Evolutionary conservation across 306 rosid genomes (phyloP).

Genomic region (Glycine tomentella): DNA sequence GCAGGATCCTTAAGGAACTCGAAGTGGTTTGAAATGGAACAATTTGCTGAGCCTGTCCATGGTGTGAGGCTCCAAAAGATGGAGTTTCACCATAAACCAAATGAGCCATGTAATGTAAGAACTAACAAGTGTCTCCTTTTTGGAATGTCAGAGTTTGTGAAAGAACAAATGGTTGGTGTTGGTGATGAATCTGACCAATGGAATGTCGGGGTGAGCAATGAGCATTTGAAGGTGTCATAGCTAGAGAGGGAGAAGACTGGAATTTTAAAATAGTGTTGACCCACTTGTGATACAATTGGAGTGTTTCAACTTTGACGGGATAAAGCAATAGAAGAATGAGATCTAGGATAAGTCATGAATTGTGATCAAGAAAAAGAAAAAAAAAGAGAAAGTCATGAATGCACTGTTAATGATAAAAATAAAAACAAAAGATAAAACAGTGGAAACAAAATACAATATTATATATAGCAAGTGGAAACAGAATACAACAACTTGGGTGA

Average conservation of each 20-base stretch:
- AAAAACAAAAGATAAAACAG: not conserved
- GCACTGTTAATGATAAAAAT: not conserved
- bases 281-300: not conserved
- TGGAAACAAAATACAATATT: not conserved
- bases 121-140: no score
- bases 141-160: not conserved
- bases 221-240: not conserved
- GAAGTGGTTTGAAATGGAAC: slow-evolving; percentile 65
- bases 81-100: slow-evolving; percentile 51
- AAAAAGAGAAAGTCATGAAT: not conserved
- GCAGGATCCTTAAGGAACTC: slow-evolving; percentile 56
- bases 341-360: not conserved
- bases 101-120: slow-evolving; percentile 51
- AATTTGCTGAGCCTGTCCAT: slow-evolving; percentile 63
- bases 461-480: not conserved
- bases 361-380: no score
- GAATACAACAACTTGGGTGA: not conserved
- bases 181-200: not conserved
- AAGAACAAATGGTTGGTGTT: slow-evolving; percentile 17
- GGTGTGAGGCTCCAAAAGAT: slow-evolving; percentile 72
- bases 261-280: slow-evolving; percentile 20
- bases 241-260: slow-evolving; percentile 8
- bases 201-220: not conserved
- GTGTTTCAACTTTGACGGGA: not conserved
- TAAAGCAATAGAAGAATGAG: not conserved